Percentiles rank a stretch among this genome's conserved stretches.
These are phyloP conservation scores for Diplosphaera chodatii DNA, from an alignment of 139 green algal genomes.

Conservation along the genomic window DNA sequence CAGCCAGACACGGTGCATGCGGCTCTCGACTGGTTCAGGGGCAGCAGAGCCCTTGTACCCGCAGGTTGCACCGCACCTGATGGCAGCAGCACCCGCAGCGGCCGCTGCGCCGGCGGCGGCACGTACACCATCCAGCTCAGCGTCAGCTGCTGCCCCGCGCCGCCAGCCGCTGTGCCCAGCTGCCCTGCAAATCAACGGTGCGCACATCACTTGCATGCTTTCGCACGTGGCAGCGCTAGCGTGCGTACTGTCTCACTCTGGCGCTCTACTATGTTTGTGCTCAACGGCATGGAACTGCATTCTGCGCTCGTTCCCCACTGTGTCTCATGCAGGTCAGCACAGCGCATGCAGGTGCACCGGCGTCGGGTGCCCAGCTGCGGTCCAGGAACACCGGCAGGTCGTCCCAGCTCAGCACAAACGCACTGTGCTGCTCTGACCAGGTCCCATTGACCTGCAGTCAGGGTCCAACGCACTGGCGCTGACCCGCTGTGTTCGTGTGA, in stretches of 20 bases:
- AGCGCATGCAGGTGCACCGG: neutral
- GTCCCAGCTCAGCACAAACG: constrained; percentile 15
- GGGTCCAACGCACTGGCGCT: too few relatives aligned
- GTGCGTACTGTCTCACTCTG: too few relatives aligned
- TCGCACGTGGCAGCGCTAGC: too few relatives aligned
- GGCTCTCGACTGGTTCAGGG: too few relatives aligned
- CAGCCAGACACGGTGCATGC: too few relatives aligned
- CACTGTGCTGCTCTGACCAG: constrained; percentile 13
- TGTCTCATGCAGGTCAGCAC: too few relatives aligned
- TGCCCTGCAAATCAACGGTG: neutral
- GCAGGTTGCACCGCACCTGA: neutral
- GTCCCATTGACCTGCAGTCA: neutral
- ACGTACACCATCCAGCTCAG: constrained; percentile 50
- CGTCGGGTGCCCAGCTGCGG: constrained; percentile 31
- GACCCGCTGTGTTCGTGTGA: too few relatives aligned
- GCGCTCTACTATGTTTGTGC: too few relatives aligned
- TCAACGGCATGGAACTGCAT: too few relatives aligned
- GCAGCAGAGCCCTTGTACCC: too few relatives aligned
- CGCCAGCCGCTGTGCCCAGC: neutral
- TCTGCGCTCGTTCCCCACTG: too few relatives aligned
- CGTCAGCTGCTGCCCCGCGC: constrained; percentile 10
- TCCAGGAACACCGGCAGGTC: constrained; percentile 37
- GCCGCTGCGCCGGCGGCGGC: constrained; percentile 20
- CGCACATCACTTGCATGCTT: too few relatives aligned
- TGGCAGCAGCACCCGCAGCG: constrained; percentile 30